Conservation (phyloP, 2,329 filamentous ascomycete genomes). For the Cytospora piceae region DNA sequence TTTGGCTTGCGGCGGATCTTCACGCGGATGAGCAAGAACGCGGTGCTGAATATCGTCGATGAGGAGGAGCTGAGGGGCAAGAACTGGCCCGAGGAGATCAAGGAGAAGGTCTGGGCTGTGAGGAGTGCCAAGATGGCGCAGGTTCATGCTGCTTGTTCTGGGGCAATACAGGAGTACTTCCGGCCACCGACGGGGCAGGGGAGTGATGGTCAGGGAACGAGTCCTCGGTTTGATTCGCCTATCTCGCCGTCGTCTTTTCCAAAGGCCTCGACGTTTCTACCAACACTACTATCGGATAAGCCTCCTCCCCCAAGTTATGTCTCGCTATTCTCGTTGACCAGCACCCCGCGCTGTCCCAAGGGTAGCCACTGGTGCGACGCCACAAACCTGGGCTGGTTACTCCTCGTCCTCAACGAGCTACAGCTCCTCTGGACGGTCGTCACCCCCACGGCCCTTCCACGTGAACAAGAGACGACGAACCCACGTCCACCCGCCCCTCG, state of each 20-base stretch:
- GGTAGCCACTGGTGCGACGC: conserved; percentile 56
- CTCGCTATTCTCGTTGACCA: conserved; percentile 40
- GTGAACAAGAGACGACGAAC: not conserved
- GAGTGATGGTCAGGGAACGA: too few relatives aligned
- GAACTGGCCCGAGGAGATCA: conserved; percentile 52
- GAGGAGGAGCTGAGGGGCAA: conserved; percentile 49
- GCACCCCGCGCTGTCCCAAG: conserved; percentile 51
- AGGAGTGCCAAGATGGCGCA: conserved; percentile 55
- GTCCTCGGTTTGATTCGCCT: not conserved
- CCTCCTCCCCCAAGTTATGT: conserved; percentile 1
- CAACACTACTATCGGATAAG: not conserved
- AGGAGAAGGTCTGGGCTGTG: conserved; percentile 53
- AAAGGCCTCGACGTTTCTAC: not conserved
- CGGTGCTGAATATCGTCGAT: conserved; percentile 50
- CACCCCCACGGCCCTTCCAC: conserved; percentile 35
- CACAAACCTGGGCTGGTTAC: conserved; percentile 57
- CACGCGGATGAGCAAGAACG: conserved; percentile 52
- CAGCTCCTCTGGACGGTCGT: conserved; percentile 48
- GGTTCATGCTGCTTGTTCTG: conserved; percentile 50
- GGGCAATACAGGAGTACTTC: conserved; percentile 52
- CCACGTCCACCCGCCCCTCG: conserved; percentile 35
- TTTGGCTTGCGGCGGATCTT: conserved; percentile 56
- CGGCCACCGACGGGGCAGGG: conserved; percentile 28
- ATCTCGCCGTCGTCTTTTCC: not conserved
- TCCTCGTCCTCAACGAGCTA: conserved; percentile 55